Base-by-base conservation (phyloP, 1,139 yeast genomes). In the Geotrichum candidum region DNA sequence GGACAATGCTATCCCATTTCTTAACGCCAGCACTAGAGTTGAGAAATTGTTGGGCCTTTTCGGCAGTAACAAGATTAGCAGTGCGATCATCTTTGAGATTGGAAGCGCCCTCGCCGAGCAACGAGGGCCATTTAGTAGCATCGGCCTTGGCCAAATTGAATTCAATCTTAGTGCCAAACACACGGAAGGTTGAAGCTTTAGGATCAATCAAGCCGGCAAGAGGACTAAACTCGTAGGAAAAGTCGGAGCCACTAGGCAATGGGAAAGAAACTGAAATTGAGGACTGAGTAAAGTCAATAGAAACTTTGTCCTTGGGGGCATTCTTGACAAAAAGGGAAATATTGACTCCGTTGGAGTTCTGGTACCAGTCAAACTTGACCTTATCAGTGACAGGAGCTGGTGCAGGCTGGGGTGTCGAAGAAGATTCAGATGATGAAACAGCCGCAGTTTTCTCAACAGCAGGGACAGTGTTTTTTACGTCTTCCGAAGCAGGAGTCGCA, bases 331-430 rank as follows among this genome's bases (percentile, higher is more conserved):
- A 94, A 7, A 94, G 77, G 1, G 96, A 84, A 45, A 92, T 78
- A 6, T 86, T 85, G 18, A 91, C 82, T 2, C 75, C 72, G 0
- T 77, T 78, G 18, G 77, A 72, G 25, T 84, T 79, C 72, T 91
- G 96, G 74, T 86, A 90, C 91, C 95, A 91, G 69, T 91, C 97
- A 53, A 82, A 83, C 70, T 87, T 82, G 64, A 86, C 79, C 63
- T 82, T 80, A 57, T 76, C 66, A 9, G 67, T 57, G 18, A 46
- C 63, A 1, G 65, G 59, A 31, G 23, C 54, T 5, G 31, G 57
- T 11, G 18, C 22, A 41, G 46, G 46, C 29, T 25, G 31, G 13
- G 52, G 18, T 15, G 52, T 1, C 18, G 18, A 18, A 25, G 29
- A 22, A 48, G 27, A 18, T 5, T 27, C 54, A 29, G 52, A 29